Base-by-base conservation (phyloP, 768 basidiomycete species). In the Dictyophora rubrovolvata region DNA sequence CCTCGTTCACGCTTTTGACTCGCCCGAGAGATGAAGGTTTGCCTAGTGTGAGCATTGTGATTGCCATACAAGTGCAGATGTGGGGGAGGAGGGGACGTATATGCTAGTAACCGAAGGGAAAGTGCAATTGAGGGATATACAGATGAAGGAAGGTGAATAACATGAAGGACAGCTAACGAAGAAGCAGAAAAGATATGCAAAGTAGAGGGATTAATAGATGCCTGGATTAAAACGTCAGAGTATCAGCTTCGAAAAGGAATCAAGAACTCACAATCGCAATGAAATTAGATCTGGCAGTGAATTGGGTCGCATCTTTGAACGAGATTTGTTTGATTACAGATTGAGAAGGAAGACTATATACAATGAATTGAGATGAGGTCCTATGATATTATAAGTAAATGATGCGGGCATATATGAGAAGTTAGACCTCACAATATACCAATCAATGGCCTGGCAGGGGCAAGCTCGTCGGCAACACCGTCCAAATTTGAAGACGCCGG, bases 81-180 rank as follows among this genome's bases (percentile, higher is more conserved):
- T 55, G 63, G 60, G 16, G 73, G 67, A 33, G 72, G 65, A 10
- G 69, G 71, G n/a, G 73, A 70, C 9, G 79, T 76, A 63, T 79
- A 87, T 4, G 83, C 85, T 14, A 89, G 73, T 22, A 89, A 77
- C 10, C 86, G 82, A 36, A 75, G 69, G 12, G 83, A 83, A 18
- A 86, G 72, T 2, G 83, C 74, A 66, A 81, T 87, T 10, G 85
- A 70, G 1, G 87, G 81, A n/a, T 64, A 60, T 59, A 64, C 23
- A 64, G 61, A 49, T 58, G 61, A 58, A 67, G 63, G 18, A 20
- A 54, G 47, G 23, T 75, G 68, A 58, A 87, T 76, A 64, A 71
- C 76, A 67, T 77, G 74, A 64, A 87, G 63, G 20, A 72, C 72
- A 47, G 74, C 70, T 60, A 85, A 78, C 33, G 81, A 80, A 54